A percentile compares a stretch with the other conserved stretches of the same genome.
Conservation (phyloP, 2,329 filamentous ascomycete genomes). For the Fonsecaea nubica region DNA sequence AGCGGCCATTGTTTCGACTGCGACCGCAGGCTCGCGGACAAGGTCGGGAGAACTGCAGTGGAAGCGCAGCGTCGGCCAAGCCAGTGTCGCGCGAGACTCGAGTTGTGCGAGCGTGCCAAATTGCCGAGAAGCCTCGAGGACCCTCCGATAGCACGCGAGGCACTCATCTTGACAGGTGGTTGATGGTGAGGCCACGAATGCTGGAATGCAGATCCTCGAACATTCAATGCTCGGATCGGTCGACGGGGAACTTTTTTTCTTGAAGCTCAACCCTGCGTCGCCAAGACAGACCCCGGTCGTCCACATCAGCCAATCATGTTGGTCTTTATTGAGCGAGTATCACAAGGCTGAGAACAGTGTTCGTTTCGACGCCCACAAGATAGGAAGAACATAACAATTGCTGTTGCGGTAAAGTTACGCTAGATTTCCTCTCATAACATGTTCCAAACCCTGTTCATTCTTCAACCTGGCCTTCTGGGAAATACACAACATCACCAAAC, state of each 20-base stretch:
- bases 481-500: no score
- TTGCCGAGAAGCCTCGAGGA: conserved; percentile 38
- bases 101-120: conserved; percentile 47
- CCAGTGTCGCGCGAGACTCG: conserved; percentile 47
- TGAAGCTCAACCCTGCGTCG: conserved; percentile 18
- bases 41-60: conserved; percentile 24
- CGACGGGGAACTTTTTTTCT: conserved; percentile 17
- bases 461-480: no score
- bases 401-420: no score
- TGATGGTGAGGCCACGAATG: not conserved
- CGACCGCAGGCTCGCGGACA: conserved; percentile 12
- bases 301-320: not conserved
- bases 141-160: conserved; percentile 35
- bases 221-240: not conserved
- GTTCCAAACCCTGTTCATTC: no score
- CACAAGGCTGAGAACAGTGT: not conserved
- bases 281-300: not conserved
- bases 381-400: no score
- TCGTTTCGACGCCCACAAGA: no score
- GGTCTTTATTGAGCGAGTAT: not conserved
- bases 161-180: conserved; percentile 37
- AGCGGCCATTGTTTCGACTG: conserved; percentile 42
- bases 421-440: no score
- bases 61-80: conserved; percentile 49
- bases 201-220: conserved; percentile 2